These are phyloP conservation scores for Omphalotus guepiniiformis DNA, from an alignment of 768 basidiomycete species.

Conservation along the genomic window DNA sequence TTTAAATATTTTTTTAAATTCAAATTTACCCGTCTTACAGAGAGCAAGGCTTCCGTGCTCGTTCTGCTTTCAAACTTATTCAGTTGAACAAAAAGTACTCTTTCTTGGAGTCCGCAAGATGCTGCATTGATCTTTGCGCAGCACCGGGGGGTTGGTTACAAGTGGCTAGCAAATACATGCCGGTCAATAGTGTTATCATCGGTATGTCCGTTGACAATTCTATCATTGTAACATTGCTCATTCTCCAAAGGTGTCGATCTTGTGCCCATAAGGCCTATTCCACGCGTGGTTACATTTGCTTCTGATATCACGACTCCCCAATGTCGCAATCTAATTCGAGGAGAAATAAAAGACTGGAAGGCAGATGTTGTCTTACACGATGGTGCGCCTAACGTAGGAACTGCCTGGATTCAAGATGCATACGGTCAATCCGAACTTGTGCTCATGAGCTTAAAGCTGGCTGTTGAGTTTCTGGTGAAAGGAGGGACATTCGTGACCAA, in stretches of 20 bases:
- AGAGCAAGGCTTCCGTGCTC: constrained; percentile 98
- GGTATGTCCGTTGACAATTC: neutral
- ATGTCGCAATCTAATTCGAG: constrained; percentile 82
- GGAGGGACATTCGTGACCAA: constrained; percentile 97
- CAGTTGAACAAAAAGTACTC: constrained; percentile 98
- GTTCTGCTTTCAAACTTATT: constrained; percentile 98
- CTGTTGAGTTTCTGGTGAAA: constrained; percentile 89
- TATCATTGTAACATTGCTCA: neutral
- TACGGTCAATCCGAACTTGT: constrained; percentile 97
- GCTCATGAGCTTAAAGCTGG: constrained; percentile 90
- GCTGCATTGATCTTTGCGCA: constrained; percentile 96
- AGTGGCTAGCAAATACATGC: constrained; percentile 98
- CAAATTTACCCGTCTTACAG: constrained; percentile 37
- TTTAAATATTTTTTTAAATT: too few species aligned
- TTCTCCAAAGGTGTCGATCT: constrained; percentile 80
- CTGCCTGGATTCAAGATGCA: constrained; percentile 98
- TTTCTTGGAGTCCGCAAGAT: constrained; percentile 84
- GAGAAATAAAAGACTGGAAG: constrained; percentile 97
- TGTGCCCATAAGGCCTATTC: constrained; percentile 94
- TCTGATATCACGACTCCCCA: constrained; percentile 91
- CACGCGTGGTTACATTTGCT: constrained; percentile 86
- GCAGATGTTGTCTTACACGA: constrained; percentile 98
- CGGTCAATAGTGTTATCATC: constrained; percentile 55
- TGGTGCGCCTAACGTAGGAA: constrained; percentile 98
- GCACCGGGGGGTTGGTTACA: constrained; percentile 99